A percentile compares a stretch with the other conserved stretches of the same genome.
Evolutionary conservation across 805 yeast species (phyloP).

Genomic region (Spathaspora arborariae): DNA sequence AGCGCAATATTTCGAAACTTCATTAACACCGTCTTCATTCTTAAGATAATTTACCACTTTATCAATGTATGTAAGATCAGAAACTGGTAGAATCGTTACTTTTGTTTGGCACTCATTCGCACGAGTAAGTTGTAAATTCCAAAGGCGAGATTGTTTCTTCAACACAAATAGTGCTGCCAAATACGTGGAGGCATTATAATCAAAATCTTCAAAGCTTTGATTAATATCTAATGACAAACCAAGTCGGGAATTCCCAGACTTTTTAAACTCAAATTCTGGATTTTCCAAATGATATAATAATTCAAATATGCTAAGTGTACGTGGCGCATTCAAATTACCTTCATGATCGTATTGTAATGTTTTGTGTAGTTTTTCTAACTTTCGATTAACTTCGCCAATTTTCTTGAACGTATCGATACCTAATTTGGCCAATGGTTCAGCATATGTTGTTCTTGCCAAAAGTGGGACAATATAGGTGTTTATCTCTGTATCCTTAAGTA

Average conservation of each 20-base stretch:
- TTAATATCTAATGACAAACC: slow-evolving; percentile 10
- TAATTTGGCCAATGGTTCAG: slow-evolving; percentile 32
- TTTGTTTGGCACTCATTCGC: slow-evolving; percentile 21
- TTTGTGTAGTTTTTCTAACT: slow-evolving; percentile 46
- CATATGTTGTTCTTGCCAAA: slow-evolving; percentile 30
- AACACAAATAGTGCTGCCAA: slow-evolving; percentile 47
- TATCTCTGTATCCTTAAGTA: slow-evolving; percentile 29
- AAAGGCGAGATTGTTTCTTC: slow-evolving; percentile 44
- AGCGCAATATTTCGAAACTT: slow-evolving; percentile 18
- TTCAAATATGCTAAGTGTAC: slow-evolving; percentile 33
- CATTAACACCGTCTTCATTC: slow-evolving; percentile 13
- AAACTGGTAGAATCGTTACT: slow-evolving; percentile 30
- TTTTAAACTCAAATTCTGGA: not conserved
- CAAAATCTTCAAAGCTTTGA: slow-evolving; percentile 9
- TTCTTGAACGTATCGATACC: slow-evolving; percentile 39
- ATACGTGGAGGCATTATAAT: slow-evolving; percentile 19
- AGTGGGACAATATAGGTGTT: slow-evolving; percentile 35
- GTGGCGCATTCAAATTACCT: slow-evolving; percentile 28
- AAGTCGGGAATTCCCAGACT: slow-evolving; percentile 2
- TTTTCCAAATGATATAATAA: slow-evolving; percentile 18
- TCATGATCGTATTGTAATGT: slow-evolving; percentile 37
- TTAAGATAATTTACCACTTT: slow-evolving; percentile 19
- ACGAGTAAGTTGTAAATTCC: slow-evolving; percentile 33
- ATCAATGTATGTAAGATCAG: slow-evolving; percentile 10
- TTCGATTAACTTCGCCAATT: slow-evolving; percentile 35